Evolutionary conservation across 2,329 filamentous ascomycete species (phyloP), one percentile per base, ranked within the genome.

Genomic region (Fusarium robinianum): DNA sequence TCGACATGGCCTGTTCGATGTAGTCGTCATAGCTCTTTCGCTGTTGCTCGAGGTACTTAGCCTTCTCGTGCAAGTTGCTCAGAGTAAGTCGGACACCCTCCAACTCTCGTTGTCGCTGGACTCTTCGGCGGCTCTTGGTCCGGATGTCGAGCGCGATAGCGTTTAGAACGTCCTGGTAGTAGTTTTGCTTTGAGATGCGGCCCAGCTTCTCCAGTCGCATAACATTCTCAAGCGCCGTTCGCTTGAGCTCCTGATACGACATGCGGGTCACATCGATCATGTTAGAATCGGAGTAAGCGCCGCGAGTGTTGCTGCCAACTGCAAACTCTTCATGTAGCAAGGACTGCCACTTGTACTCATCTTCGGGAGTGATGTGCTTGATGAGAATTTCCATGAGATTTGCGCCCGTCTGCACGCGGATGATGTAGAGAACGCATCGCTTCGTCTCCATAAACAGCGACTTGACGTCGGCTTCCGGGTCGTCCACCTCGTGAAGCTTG

Each of bases 1-100:
- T 99, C 48, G 91, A 80, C 89, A 99, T 96, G 34, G 94, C 92
- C 68, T 96, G 91, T 72, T 99, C 95, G 63, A 99, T 96, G 71
- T 99, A 99, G 72, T 99, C 90, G 66, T 99, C 96, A 72, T 99
- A 99, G 55, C 86, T 94, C 77, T 96, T 96, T 49, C 95, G 82
- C 71, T 99, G 94, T 59, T 90, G 87, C 65, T 99, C 94, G 8
- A 99, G 80, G 70, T 95, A 99, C 55, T 84, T 81, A 24, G 92
- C 91, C 72, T 99, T 94, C 58, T 90, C 83, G 67, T 89, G 84
- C 49, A 95, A 72, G 54, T 90, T 88, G 29, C 77, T 70, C 11
- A 94, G 75, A 1, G 89, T 94, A 45, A 87, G 74, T 18, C 86
- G 80, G 15, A 92, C 88, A 30, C 86, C 85, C 58, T 99, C 94